Base-by-base conservation (phyloP, 202 grass and related monocot species). In the Thinopyrum obtusiflorum region DNA sequence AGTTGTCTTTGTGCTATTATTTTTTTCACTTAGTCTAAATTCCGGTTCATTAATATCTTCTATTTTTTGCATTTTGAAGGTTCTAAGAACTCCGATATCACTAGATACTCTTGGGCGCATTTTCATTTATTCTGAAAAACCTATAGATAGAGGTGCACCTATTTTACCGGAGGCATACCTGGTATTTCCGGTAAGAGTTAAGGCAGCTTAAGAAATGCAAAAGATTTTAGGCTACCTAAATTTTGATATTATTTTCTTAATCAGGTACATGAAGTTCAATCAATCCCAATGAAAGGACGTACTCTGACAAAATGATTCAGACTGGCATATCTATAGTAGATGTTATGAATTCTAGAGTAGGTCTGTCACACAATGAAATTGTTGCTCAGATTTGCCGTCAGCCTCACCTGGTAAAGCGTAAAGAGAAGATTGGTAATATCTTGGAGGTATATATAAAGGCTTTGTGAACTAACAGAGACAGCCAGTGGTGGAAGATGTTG, bases 291-390 rank as follows among this genome's bases (percentile, higher is more conserved):
- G 86, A 91, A 65, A 65, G 79, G 66, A 91, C 86, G 39, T 86
- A 91, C 39, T 79, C 79, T 51, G 89, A 91, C 83, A 86, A 91
- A 64, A 91, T 91, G 89, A 91, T 88, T 78, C 86, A 91, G 74
- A 91, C 86, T 51, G 86, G 79, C 24, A 91, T 88, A 83, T 91
- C 86, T 44, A 88, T 83, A 39, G 88, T 91, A 64, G 89, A 91
- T 83, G 89, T 88, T 39, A 91, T 88, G 89, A 91, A 91, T 61
- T 91, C 89, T 44, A 88, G 88, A 21, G 83, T 83, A 83, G 89
- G 89, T 47, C 89, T 91, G 15, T 86, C 89, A 15, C 89, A 88
- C 72, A 91, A 91, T 83, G 89, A 91, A 88, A 91, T 91, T 68
- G 86, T 86, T 35, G 86, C 89, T 75, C 86, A 91, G 74, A 91